These are phyloP conservation scores for Asclepias syriaca DNA, from an alignment of 257 asterid species.

Conservation along the genomic window DNA sequence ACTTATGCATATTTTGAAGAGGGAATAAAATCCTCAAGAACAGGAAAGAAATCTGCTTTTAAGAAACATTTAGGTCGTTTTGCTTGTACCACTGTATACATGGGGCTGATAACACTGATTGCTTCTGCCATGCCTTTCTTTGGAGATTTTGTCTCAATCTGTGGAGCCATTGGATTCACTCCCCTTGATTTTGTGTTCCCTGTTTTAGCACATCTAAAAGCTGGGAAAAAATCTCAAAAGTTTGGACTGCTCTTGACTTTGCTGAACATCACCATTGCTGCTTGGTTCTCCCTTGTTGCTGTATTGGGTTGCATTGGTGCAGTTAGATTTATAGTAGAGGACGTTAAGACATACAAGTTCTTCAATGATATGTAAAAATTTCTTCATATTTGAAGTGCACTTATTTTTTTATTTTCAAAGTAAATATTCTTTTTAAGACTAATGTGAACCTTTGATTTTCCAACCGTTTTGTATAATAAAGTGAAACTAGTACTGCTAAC, in stretches of 20 bases:
- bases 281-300: conserved; percentile 47
- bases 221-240: conserved; percentile 34
- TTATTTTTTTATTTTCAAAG: too few species aligned
- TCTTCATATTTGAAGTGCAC: background rate
- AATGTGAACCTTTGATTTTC: background rate
- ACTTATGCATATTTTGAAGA: conserved; percentile 48
- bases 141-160: conserved; percentile 57
- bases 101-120: conserved; percentile 35
- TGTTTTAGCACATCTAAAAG: conserved; percentile 42
- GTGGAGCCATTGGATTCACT: conserved; percentile 65
- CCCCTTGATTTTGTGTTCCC: conserved; percentile 60
- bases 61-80: conserved; percentile 22
- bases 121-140: conserved; percentile 58
- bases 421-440: background rate
- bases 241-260: conserved; percentile 23
- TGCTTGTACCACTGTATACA: conserved; percentile 34
- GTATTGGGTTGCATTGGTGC: conserved; percentile 57
- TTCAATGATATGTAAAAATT: conserved; percentile 42
- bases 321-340: conserved; percentile 37
- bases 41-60: background rate
- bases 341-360: conserved; percentile 36
- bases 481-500: too few species aligned
- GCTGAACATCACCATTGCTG: conserved; percentile 37
- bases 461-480: background rate
- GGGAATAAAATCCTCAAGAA: conserved; percentile 5